Conservation (phyloP, 805 yeast genomes). For the Wickerhamomyces rabaulensis region DNA sequence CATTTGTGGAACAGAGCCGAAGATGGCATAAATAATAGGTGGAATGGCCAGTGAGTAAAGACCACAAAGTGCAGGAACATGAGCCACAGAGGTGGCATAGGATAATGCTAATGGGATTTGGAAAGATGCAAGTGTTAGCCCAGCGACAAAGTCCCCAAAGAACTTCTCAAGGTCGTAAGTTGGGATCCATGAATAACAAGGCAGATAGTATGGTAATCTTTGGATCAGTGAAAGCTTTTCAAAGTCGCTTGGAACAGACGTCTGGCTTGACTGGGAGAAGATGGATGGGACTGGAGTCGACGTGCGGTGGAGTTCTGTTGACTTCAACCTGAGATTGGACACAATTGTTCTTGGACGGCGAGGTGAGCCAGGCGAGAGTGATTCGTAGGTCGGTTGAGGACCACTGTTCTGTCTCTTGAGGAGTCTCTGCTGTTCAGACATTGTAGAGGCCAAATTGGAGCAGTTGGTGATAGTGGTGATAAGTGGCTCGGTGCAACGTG, state of each 20-base stretch:
- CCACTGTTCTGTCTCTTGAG: constrained; percentile 6
- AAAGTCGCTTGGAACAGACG: background rate
- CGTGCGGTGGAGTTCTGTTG: background rate
- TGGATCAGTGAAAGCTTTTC: constrained; percentile 13
- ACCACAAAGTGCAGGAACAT: constrained; percentile 78
- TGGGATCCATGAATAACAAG: constrained; percentile 64
- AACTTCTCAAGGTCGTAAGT: constrained; percentile 37
- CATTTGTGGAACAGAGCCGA: constrained; percentile 86
- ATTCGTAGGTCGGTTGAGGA: constrained; percentile 8
- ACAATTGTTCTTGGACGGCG: constrained; percentile 19
- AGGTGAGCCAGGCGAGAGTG: constrained; percentile 7
- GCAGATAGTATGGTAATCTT: constrained; percentile 56
- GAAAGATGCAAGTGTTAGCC: constrained; percentile 82
- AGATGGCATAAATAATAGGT: constrained; percentile 68
- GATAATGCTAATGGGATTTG: constrained; percentile 77
- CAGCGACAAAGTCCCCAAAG: constrained; percentile 70
- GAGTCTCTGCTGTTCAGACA: constrained; percentile 8
- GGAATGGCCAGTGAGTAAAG: constrained; percentile 71
- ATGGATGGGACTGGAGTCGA: constrained; percentile 6
- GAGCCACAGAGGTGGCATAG: constrained; percentile 79
- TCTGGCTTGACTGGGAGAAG: constrained; percentile 8
- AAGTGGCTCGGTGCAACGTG: background rate
- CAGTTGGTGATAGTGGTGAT: background rate
- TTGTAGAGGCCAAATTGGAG: background rate
- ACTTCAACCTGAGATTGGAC: constrained; percentile 9